These are phyloP conservation scores for Cytospora mali DNA, from an alignment of 2,329 filamentous ascomycete genomes.

Conservation along the genomic window DNA sequence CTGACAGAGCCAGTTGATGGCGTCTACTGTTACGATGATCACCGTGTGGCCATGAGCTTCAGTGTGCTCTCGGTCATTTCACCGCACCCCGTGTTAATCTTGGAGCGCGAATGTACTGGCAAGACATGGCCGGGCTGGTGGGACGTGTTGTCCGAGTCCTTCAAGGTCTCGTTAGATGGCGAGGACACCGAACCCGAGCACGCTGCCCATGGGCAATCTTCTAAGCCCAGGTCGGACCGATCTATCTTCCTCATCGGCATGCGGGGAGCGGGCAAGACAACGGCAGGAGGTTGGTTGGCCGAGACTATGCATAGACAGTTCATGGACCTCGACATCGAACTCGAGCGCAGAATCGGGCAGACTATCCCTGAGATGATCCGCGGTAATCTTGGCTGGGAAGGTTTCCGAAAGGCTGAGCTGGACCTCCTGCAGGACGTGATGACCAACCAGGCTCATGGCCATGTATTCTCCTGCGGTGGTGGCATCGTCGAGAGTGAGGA, in stretches of 20 bases:
- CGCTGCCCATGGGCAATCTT: constrained; percentile 35
- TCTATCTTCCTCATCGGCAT: constrained; percentile 96
- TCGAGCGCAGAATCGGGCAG: constrained; percentile 73
- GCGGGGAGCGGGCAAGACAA: constrained; percentile 96
- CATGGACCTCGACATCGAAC: constrained; percentile 83
- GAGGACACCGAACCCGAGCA: constrained; percentile 54
- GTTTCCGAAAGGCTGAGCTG: constrained; percentile 80
- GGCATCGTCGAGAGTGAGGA: constrained; percentile 86
- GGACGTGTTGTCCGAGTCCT: constrained; percentile 81
- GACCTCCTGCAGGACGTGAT: constrained; percentile 73
- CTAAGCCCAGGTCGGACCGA: constrained; percentile 45
- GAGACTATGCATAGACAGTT: constrained; percentile 75
- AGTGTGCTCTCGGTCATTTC: constrained; percentile 79
- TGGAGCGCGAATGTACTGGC: constrained; percentile 89
- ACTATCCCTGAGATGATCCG: constrained; percentile 87
- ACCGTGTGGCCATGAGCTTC: constrained; percentile 98
- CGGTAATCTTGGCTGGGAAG: constrained; percentile 75
- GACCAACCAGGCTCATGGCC: constrained; percentile 70
- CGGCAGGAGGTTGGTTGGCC: constrained; percentile 83
- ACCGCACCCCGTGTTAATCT: constrained; percentile 72
- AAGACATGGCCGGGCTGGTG: constrained; percentile 99
- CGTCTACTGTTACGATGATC: constrained; percentile 94
- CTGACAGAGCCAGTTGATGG: constrained; percentile 62
- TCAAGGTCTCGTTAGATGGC: constrained; percentile 76
- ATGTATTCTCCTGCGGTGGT: constrained; percentile 92